Evolutionary conservation across 1,284 basidiomycete genomes (phyloP), one percentile per base, ranked within the genome.

Genomic region (Athelia sp.): DNA sequence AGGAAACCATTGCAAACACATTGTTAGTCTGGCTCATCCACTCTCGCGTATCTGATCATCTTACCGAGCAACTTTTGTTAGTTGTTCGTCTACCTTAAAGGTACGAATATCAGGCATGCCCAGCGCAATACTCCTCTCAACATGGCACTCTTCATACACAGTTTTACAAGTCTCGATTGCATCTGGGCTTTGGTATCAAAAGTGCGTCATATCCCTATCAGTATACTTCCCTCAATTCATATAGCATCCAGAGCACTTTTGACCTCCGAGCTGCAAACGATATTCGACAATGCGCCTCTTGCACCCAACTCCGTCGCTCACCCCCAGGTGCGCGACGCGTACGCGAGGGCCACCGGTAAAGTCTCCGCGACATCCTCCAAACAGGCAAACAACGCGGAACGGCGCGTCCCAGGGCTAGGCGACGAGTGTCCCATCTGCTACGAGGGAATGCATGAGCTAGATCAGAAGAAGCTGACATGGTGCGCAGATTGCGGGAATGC

Each of bases 1-100:
- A 63, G 86, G 87, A 10, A 87, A 90, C 59, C 84, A 87, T 50
- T 90, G 87, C 74, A 90, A 90, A 66, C 87, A 90, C 54, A 84
- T 90, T 44, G 81, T n/a, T n/a, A n/a, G n/a, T n/a, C n/a, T n/a
- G n/a, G n/a, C n/a, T n/a, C n/a, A n/a, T n/a, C n/a, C n/a, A n/a
- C n/a, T n/a, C n/a, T n/a, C n/a, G n/a, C n/a, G n/a, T n/a, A n/a
- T n/a, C n/a, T n/a, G n/a, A n/a, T n/a, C n/a, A n/a, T n/a, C n/a
- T n/a, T n/a, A n/a, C n/a, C n/a, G n/a, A n/a, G n/a, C n/a, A n/a
- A n/a, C n/a, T n/a, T n/a, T n/a, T n/a, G n/a, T n/a, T n/a, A n/a
- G n/a, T n/a, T 86, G 3, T 87, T 86, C 58, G 72, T 86, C 21
- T 80, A 79, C 51, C 61, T 85, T 47, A 88, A 86, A 73, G 82